phyloP scores from a whole-genome alignment of 805 yeast genomes.

The Wickerhamiella qilinensis region DNA sequence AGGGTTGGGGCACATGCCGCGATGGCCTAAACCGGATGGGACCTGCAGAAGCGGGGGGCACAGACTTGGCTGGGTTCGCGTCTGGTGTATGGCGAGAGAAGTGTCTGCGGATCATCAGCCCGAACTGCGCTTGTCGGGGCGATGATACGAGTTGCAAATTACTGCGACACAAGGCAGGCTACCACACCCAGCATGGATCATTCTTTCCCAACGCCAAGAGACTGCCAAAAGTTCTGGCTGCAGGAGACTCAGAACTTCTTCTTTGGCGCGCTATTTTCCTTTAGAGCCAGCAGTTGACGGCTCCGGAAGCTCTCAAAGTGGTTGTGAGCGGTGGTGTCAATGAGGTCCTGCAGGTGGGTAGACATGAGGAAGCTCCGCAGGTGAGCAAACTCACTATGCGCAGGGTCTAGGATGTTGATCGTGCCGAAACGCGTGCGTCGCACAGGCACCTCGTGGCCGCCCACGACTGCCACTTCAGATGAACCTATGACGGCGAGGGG shows the following conservation, averaged over 20 bases:
- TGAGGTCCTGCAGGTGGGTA: conserved; percentile 89
- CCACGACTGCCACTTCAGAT: conserved; percentile 54
- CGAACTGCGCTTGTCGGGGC: no score
- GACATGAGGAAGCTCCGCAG: conserved; percentile 87
- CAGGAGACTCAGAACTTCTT: conserved; percentile 7
- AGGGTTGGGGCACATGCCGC: background rate
- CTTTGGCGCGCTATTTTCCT: conserved; percentile 41
- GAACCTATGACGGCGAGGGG: conserved; percentile 96
- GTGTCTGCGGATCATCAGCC: no score
- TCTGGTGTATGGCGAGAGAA: no score
- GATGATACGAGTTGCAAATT: no score
- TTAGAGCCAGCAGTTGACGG: conserved; percentile 82
- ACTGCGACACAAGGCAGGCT: no score
- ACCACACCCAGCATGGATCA: no score
- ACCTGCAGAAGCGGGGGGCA: no score
- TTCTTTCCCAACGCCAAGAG: no score
- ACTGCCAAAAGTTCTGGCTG: no score
- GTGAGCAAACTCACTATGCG: conserved; percentile 90
- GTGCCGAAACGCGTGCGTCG: conserved; percentile 90
- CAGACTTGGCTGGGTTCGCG: no score
- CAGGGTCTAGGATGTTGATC: conserved; percentile 82
- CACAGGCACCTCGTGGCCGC: conserved; percentile 73
- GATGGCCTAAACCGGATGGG: no score
- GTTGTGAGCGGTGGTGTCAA: conserved; percentile 72
- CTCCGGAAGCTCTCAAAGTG: conserved; percentile 91